phyloP scores from a whole-genome alignment of 768 basidiomycete genomes.

The Russula emetica region DNA sequence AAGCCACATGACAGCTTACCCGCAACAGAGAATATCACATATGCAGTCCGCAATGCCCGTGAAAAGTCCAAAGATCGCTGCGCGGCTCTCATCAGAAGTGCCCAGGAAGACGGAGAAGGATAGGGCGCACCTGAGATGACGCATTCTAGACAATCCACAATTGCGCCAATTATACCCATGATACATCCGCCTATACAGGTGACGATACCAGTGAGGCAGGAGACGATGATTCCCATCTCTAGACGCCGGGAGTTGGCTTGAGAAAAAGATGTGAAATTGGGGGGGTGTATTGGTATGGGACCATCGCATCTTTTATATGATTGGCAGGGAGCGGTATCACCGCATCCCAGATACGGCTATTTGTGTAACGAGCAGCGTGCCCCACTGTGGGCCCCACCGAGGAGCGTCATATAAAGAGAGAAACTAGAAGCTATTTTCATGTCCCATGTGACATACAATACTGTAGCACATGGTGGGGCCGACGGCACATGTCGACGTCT shows the following conservation, averaged over 20 bases:
- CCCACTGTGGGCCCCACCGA: neutral
- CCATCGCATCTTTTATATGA: conserved; percentile 5
- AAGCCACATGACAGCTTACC: conserved; percentile 31
- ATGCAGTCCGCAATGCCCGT: conserved; percentile 43
- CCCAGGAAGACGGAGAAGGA: neutral
- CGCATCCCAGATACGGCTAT: neutral
- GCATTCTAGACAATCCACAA: conserved; percentile 46
- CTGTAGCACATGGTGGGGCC: neutral
- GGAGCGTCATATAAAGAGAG: neutral
- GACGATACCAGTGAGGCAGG: conserved; percentile 30
- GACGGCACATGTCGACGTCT: neutral
- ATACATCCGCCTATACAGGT: conserved; percentile 43
- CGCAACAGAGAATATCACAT: conserved; percentile 43
- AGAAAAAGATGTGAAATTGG: neutral
- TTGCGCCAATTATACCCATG: conserved; percentile 38
- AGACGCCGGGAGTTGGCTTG: neutral
- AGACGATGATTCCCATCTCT: conserved; percentile 20
- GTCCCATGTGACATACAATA: neutral
- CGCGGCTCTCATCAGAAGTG: neutral
- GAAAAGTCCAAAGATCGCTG: conserved; percentile 43
- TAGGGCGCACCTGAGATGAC: conserved; percentile 40
- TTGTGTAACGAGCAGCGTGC: neutral
- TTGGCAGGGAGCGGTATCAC: neutral
- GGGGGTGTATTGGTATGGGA: neutral
- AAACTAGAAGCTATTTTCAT: neutral